Base-by-base conservation (phyloP, 129 eudicot genomes). In the Arctium minus region DNA sequence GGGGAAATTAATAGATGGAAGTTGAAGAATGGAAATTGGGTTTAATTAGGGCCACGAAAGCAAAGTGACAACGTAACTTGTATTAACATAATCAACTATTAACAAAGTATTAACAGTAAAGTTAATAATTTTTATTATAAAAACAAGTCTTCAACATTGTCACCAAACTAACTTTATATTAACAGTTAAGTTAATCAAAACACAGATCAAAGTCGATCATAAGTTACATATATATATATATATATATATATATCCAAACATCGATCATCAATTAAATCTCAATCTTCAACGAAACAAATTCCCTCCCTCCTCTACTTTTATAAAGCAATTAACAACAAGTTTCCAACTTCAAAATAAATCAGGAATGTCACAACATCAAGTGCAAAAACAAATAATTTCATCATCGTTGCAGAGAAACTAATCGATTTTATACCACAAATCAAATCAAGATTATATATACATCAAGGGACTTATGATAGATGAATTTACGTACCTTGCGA, bases 401-500 rank as follows among this genome's bases (percentile, higher is more conserved):
- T n/a, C 7, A 13, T n/a, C 0, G 10, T 15, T 1, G 22, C 27
- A 33, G 36, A 33, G 36, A 33, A 33, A 56, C 6, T 13, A 56
- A 46, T 2, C 12, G 15, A 46, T 56, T 13, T 53, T n/a, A 56
- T 4, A 17, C 22, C 27, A 56, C 1, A 9, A 42, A 56, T 56
- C 3, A 2, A 53, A 68, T 1, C 12, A 18, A 70, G 3, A 29
- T 44, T 2, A 53, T 76, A 22, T 1, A 1, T 68, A 39, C n/a
- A 72, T n/a, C 36, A 40, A 30, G 31, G 33, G 56, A 46, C 10
- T 46, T 46, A 33, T 1, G 36, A 33, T 10, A 5, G 48, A 6
- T 6, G 1, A 11, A 10, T 1, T 1, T 0, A 46, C 9, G 2
- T 3, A 94, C 99, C 98, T 93, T 93, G 91, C 99, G 99, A 91